These are phyloP conservation scores for Botrytis elliptica DNA, from an alignment of 2,329 filamentous ascomycete species.

Conservation along the genomic window DNA sequence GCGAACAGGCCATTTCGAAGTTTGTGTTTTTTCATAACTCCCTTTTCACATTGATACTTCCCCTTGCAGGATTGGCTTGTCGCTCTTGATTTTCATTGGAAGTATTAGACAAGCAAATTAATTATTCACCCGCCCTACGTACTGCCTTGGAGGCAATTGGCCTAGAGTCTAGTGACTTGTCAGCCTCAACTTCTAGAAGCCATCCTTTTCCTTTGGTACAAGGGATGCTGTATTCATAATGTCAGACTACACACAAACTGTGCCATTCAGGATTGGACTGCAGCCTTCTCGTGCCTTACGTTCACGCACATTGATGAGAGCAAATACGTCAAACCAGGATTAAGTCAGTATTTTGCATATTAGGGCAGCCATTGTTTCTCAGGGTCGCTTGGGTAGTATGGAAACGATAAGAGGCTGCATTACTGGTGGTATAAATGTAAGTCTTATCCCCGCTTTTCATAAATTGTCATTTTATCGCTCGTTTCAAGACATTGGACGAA, in stretches of 20 bases:
- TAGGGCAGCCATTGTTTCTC: background rate
- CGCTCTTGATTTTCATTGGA: background rate
- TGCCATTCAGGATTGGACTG: background rate
- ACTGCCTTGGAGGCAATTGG: background rate
- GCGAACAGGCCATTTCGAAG: background rate
- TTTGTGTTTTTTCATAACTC: background rate
- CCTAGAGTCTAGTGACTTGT: background rate
- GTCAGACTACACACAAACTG: background rate
- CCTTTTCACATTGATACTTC: background rate
- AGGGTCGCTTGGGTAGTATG: background rate
- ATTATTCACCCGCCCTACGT: background rate
- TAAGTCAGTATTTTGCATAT: background rate
- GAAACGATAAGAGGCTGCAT: background rate
- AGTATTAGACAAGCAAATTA: background rate
- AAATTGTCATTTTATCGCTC: background rate
- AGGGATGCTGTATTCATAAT: background rate
- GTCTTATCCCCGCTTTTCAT: background rate
- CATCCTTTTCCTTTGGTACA: background rate
- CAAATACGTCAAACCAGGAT: background rate
- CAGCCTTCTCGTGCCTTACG: background rate
- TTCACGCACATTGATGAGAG: background rate
- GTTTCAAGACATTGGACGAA: no score
- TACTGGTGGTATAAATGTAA: background rate
- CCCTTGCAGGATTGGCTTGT: conserved; percentile 1
- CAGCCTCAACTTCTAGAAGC: conserved; percentile 1